Evolutionary conservation across 2,329 filamentous ascomycete genomes (phyloP).

Genomic region (Diplodia intermedia): DNA sequence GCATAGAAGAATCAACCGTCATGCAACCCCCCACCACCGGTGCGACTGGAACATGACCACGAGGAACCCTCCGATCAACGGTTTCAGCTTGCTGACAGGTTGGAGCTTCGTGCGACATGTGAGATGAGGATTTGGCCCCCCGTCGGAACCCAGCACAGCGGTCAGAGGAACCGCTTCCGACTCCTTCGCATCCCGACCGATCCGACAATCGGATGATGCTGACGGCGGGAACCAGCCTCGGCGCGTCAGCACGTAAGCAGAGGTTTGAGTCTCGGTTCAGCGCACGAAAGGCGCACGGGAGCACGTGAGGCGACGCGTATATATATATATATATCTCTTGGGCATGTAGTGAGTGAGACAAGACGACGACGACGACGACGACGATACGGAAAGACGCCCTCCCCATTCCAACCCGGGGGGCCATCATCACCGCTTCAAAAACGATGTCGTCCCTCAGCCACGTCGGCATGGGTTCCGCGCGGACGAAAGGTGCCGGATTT

Average conservation of each 20-base stretch:
- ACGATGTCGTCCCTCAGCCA: constrained; percentile 35
- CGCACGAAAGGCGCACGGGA: constrained; percentile 1
- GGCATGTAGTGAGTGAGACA: background rate
- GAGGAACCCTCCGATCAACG: too few species aligned
- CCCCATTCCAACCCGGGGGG: too few species aligned
- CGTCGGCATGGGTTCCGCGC: constrained; percentile 31
- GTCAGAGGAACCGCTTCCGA: background rate
- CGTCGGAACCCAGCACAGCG: too few species aligned
- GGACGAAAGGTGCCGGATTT: constrained; percentile 11
- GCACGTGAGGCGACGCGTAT: background rate
- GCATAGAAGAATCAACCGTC: too few species aligned
- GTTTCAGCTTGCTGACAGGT: too few species aligned
- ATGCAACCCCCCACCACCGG: too few species aligned
- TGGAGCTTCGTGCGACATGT: too few species aligned
- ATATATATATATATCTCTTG: background rate
- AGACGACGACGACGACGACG: too few species aligned
- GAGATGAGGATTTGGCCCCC: too few species aligned
- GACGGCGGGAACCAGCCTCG: background rate
- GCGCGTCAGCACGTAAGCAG: background rate
- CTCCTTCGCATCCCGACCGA: background rate
- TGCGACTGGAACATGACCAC: too few species aligned
- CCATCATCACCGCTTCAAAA: too few species aligned
- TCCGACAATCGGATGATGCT: background rate
- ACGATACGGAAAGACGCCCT: too few species aligned
- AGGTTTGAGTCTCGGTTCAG: background rate